A percentile compares a stretch with the other conserved stretches of the same genome.
Evolutionary conservation across 805 yeast genomes (phyloP).

Genomic region (Ogataea trehalophila): DNA sequence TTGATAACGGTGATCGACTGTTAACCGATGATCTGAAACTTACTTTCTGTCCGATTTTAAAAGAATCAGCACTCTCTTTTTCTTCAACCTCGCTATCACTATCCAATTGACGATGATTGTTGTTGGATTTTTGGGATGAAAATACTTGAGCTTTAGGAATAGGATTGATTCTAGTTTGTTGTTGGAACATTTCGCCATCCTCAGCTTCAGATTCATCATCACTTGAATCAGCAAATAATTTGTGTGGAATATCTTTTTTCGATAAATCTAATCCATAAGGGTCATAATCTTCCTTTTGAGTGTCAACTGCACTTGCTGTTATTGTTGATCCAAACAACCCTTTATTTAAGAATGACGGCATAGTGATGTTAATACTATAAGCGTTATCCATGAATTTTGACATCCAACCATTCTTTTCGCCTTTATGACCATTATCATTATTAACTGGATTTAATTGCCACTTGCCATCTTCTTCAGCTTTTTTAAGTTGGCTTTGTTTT

Average conservation of each 20-base stretch:
- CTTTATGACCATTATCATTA: slow-evolving; percentile 6
- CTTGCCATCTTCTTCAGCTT: background rate
- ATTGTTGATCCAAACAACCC: slow-evolving; percentile 1
- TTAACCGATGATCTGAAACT: slow-evolving; percentile 16
- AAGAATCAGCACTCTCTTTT: slow-evolving; percentile 7
- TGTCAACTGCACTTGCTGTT: background rate
- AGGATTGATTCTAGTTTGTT: too few species aligned
- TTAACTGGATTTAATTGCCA: background rate
- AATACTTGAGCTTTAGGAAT: background rate
- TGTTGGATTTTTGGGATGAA: background rate
- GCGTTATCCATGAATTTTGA: slow-evolving; percentile 16
- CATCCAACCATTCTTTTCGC: slow-evolving; percentile 15
- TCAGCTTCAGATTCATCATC: slow-evolving; percentile 20
- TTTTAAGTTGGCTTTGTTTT: background rate
- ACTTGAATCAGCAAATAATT: slow-evolving; percentile 26
- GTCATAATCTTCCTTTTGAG: too few species aligned
- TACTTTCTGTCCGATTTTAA: slow-evolving; percentile 21
- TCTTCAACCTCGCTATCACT: background rate
- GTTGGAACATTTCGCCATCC: too few species aligned
- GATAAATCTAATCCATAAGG: slow-evolving; percentile 15
- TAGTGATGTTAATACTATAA: slow-evolving; percentile 9
- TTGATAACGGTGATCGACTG: slow-evolving; percentile 6
- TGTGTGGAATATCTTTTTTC: slow-evolving; percentile 7
- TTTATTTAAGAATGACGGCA: slow-evolving; percentile 18
- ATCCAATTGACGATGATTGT: background rate